Evolutionary conservation across 768 basidiomycete genomes (phyloP), one percentile per base, ranked within the genome.

Genomic region (Boletus eberwhitei): DNA sequence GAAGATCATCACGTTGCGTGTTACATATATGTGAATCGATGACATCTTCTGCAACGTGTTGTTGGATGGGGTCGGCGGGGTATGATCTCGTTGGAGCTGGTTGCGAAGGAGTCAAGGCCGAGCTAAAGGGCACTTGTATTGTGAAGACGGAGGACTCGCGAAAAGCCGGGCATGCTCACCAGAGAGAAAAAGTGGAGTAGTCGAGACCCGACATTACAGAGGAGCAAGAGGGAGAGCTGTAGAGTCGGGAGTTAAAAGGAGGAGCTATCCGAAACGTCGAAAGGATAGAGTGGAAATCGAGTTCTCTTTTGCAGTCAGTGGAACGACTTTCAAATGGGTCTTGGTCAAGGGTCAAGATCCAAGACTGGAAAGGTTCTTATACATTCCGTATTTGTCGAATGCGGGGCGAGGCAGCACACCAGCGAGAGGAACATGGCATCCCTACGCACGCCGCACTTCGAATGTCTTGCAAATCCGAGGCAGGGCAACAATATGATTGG

Each of bases 1-100:
- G 68, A 67, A 65, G 65, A 68, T 68, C 67, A 63, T 68, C 67
- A 65, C 67, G 65, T 67, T 69, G 59, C 48, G 24, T 14, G 52
- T 58, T 48, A 61, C 58, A 61, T 46, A 64, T 65, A 65, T 40
- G 59, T 22, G 63, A 53, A 59, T 59, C 58, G 55, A 65, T 68
- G 67, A 63, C 67, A 64, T 65, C 65, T 60, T 67, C 60, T 48
- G 55, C 60, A 63, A 57, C 65, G 61, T 65, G 65, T 58, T 57
- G 61, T 32, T 60, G 63, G 55, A 26, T 55, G 59, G 63, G 52
- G 64, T 66, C 66, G 47, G 64, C 42, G 61, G 66, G 65, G 65
- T 59, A 61, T 63, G 65, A 68, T 66, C 55, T 59, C 11, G 59
- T 16, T 24, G 59, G 35, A 13, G 54, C 45, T 16, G 59, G 63